Percentiles rank a stretch among this genome's conserved stretches.
phyloP scores from a whole-genome alignment of 352 stramenopile genomes.

The Globisporangium splendens region DNA sequence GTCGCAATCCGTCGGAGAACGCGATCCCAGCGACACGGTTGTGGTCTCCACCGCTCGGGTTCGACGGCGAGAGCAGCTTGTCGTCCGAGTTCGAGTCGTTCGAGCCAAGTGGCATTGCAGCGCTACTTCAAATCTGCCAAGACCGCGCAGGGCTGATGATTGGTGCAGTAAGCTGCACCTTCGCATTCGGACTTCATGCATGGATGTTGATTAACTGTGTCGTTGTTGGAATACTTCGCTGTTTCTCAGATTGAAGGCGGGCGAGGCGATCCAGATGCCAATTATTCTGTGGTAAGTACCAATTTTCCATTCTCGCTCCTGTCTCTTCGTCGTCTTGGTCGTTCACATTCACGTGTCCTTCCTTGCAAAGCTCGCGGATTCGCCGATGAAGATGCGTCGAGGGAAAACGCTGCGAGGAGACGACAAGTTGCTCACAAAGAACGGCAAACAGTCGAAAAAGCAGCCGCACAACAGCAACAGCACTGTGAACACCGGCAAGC shows the following conservation, averaged over 20 bases:
- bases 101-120: constrained; percentile 50
- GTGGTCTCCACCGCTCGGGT: constrained; percentile 53
- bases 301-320: not conserved
- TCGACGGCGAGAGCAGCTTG: constrained; percentile 44
- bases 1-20: constrained; percentile 50
- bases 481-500: constrained; percentile 8
- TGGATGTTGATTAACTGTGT: too few relatives aligned
- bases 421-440: too few relatives aligned
- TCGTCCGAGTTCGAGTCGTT: constrained; percentile 71
- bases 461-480: not conserved
- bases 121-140: constrained; percentile 69
- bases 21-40: constrained; percentile 51
- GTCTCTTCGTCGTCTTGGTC: not conserved
- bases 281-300: constrained; percentile 50
- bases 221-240: too few relatives aligned
- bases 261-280: constrained; percentile 57
- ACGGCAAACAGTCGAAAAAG: constrained; percentile 3
- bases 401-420: not conserved
- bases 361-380: not conserved
- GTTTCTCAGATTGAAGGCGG: constrained; percentile 54
- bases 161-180: constrained; percentile 62
- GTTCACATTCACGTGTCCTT: not conserved
- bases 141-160: constrained; percentile 68
- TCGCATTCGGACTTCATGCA: too few relatives aligned
- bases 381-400: not conserved